Percentiles rank a stretch among this genome's conserved stretches.
Evolutionary conservation across 2,329 filamentous ascomycete species (phyloP).

Genomic region (Curvularia eragrostidis): DNA sequence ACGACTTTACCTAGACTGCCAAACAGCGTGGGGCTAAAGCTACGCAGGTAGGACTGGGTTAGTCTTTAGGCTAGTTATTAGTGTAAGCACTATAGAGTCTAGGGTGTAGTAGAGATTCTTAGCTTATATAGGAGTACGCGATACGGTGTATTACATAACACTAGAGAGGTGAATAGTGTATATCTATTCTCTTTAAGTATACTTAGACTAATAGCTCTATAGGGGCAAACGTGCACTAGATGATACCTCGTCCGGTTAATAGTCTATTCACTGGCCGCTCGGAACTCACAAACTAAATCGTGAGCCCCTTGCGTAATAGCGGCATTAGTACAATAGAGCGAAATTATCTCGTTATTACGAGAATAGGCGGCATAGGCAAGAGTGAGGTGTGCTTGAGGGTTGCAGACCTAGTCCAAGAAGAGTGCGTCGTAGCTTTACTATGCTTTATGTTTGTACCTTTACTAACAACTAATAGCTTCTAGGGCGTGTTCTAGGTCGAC

Average conservation of each 20-base stretch:
- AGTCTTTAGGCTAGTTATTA: not conserved
- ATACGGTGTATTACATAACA: not conserved
- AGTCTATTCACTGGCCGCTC: not conserved
- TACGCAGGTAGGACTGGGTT: not conserved
- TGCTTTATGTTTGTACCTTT: not conserved
- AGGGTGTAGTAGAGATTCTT: not conserved
- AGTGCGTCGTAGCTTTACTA: slow-evolving; percentile 21
- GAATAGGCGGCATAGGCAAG: slow-evolving; percentile 38
- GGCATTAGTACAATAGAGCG: not conserved
- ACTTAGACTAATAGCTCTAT: not conserved
- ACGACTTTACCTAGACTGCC: not conserved
- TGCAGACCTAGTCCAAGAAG: slow-evolving; percentile 26
- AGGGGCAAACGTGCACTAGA: not conserved
- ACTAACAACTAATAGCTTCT: slow-evolving; percentile 33
- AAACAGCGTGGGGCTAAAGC: not conserved
- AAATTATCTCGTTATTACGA: slow-evolving; percentile 38
- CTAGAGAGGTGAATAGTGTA: not conserved
- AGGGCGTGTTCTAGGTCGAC: slow-evolving; percentile 46
- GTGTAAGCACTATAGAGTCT: not conserved
- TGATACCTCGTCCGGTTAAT: not conserved
- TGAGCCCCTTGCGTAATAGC: not conserved
- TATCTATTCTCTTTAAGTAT: not conserved
- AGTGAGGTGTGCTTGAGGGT: slow-evolving; percentile 44
- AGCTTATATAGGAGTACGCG: not conserved
- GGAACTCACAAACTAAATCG: not conserved